These are phyloP conservation scores for Kluyveromyces nonfermentans DNA, from an alignment of 805 yeast genomes.

Conservation along the genomic window DNA sequence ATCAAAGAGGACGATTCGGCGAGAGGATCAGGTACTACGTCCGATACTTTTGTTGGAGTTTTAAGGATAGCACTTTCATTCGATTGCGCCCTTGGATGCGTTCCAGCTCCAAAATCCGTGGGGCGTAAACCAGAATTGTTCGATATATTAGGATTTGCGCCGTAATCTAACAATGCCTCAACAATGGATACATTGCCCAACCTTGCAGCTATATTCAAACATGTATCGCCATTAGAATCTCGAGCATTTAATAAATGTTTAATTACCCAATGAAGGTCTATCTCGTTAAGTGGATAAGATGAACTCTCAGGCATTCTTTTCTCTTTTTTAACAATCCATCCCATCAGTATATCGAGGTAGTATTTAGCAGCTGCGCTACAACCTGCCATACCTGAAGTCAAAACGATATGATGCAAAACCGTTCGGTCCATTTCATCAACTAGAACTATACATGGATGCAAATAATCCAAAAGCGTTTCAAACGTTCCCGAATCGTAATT, in stretches of 20 bases:
- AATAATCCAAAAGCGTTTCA: constrained; percentile 53
- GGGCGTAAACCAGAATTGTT: constrained; percentile 86
- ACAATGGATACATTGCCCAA: constrained; percentile 76
- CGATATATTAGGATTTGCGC: constrained; percentile 72
- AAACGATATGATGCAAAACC: constrained; percentile 77
- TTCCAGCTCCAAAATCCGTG: constrained; percentile 61
- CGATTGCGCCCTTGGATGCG: constrained; percentile 7
- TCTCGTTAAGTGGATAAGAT: constrained; percentile 2
- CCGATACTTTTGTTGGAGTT: neutral
- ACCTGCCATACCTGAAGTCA: constrained; percentile 69
- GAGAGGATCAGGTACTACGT: constrained; percentile 13
- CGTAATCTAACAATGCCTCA: constrained; percentile 72
- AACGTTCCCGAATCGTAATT: constrained; percentile 71
- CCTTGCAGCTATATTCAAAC: constrained; percentile 85
- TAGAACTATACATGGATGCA: constrained; percentile 64
- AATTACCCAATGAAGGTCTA: constrained; percentile 47
- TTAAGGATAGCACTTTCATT: neutral
- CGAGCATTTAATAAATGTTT: constrained; percentile 73
- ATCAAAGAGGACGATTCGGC: constrained; percentile 22
- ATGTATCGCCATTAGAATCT: constrained; percentile 91
- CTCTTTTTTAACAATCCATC: constrained; percentile 56
- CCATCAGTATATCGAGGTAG: constrained; percentile 60
- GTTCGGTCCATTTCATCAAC: constrained; percentile 68
- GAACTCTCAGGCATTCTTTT: constrained; percentile 7
- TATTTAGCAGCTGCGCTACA: constrained; percentile 65